Evolutionary conservation across 805 yeast genomes (phyloP).

Genomic region (Yamadazyma endophytica): DNA sequence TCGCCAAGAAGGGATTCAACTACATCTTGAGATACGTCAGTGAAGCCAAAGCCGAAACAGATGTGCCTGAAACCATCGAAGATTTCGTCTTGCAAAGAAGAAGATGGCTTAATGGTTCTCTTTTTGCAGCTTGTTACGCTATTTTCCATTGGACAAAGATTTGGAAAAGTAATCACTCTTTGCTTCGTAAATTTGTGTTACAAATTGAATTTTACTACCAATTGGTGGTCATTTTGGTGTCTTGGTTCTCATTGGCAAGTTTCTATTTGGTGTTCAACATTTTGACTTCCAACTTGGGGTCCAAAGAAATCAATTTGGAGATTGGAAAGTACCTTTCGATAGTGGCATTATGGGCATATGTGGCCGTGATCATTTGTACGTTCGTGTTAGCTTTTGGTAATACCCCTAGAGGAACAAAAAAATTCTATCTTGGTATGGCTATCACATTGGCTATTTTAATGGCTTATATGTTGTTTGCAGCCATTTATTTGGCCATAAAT

Average conservation of each 20-base stretch:
- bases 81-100: conserved; percentile 95
- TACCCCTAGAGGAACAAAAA: conserved; percentile 85
- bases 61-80: conserved; percentile 92
- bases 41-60: conserved; percentile 88
- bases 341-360: conserved; percentile 79
- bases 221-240: conserved; percentile 64
- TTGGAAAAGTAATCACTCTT: conserved; percentile 85
- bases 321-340: conserved; percentile 78
- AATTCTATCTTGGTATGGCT: conserved; percentile 71
- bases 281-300: conserved; percentile 73
- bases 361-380: conserved; percentile 74
- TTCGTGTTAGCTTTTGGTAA: conserved; percentile 91
- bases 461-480: conserved; percentile 87
- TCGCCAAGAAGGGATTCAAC: conserved; percentile 70
- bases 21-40: conserved; percentile 86
- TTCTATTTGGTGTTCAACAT: conserved; percentile 88
- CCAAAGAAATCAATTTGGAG: conserved; percentile 53
- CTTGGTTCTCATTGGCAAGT: conserved; percentile 91
- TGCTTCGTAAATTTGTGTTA: conserved; percentile 71
- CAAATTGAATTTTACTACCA: conserved; percentile 89
- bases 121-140: conserved; percentile 92
- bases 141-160: conserved; percentile 81
- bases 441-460: conserved; percentile 80
- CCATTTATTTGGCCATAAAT: conserved; percentile 71
- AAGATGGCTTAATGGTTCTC: conserved; percentile 97